phyloP scores from a whole-genome alignment of 2,329 filamentous ascomycete genomes.

The Neopestalotiopsis rosae region DNA sequence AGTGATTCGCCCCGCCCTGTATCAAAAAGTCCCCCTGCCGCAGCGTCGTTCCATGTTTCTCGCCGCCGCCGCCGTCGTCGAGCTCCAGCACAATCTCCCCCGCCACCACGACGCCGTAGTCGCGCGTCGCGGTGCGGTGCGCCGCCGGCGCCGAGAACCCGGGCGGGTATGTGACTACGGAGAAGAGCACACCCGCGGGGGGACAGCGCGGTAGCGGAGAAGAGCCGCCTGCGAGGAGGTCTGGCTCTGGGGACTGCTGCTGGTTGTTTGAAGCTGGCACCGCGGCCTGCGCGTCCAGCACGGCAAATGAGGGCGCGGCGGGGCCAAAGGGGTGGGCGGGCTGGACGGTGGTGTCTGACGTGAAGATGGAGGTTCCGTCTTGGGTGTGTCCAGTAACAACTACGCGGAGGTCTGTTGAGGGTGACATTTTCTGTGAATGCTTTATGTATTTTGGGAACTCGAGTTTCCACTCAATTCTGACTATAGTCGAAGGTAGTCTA shows the following conservation, averaged over 20 bases:
- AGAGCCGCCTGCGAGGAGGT: constrained; percentile 19
- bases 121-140: constrained; percentile 47
- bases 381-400: constrained; percentile 36
- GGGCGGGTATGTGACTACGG: constrained; percentile 38
- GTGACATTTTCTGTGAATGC: background rate
- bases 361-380: constrained; percentile 39
- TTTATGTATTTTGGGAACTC: too few species aligned
- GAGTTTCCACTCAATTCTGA: too few species aligned
- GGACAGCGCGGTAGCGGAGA: constrained; percentile 39
- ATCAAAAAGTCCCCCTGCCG: constrained; percentile 45
- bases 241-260: constrained; percentile 19
- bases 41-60: constrained; percentile 40
- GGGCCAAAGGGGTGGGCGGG: constrained; percentile 40
- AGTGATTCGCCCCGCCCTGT: constrained; percentile 49
- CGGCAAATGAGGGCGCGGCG: constrained; percentile 33
- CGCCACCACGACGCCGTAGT: constrained; percentile 45
- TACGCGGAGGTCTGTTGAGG: constrained; percentile 29
- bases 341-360: constrained; percentile 30
- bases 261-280: constrained; percentile 39
- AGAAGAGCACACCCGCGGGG: constrained; percentile 40
- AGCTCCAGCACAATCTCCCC: constrained; percentile 46
- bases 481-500: background rate
- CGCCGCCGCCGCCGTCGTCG: constrained; percentile 36
- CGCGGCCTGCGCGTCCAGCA: constrained; percentile 34
- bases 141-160: constrained; percentile 42